Evolutionary conservation across 768 basidiomycete genomes (phyloP).

Genomic region (Amanita molliuscula): DNA sequence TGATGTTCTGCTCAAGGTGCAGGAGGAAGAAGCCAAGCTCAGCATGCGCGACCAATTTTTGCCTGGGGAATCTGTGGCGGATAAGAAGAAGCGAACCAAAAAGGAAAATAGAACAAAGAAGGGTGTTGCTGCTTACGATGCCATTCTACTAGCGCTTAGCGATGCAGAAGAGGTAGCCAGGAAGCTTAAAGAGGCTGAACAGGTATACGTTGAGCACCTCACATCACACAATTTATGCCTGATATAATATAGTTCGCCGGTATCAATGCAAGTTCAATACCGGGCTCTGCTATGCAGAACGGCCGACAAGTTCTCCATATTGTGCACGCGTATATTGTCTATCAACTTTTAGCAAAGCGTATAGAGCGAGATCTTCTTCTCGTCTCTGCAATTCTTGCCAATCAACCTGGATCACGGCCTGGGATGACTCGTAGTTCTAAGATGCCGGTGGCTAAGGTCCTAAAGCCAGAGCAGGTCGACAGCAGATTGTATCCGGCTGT

Average conservation of each 20-base stretch:
- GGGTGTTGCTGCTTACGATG: constrained; percentile 81
- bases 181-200: constrained; percentile 74
- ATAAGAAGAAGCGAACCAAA: constrained; percentile 15
- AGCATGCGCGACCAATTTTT: constrained; percentile 22
- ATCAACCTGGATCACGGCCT: constrained; percentile 22
- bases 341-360: constrained; percentile 78
- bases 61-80: constrained; percentile 17
- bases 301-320: constrained; percentile 38
- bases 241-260: not conserved
- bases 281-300: constrained; percentile 21
- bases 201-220: constrained; percentile 33
- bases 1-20: constrained; percentile 73
- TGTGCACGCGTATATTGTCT: constrained; percentile 79
- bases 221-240: not conserved
- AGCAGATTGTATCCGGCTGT: constrained; percentile 73
- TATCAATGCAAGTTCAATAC: constrained; percentile 20
- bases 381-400: constrained; percentile 49
- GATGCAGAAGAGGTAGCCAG: constrained; percentile 84
- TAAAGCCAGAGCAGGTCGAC: constrained; percentile 42
- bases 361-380: constrained; percentile 85
- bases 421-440: constrained; percentile 12
- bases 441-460: constrained; percentile 18
- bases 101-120: constrained; percentile 42
- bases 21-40: constrained; percentile 62
- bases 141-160: constrained; percentile 71